Percentiles rank a stretch among this genome's conserved stretches.
Evolutionary conservation across 1,284 basidiomycete species (phyloP).

Genomic region (Earliella scabrosa): DNA sequence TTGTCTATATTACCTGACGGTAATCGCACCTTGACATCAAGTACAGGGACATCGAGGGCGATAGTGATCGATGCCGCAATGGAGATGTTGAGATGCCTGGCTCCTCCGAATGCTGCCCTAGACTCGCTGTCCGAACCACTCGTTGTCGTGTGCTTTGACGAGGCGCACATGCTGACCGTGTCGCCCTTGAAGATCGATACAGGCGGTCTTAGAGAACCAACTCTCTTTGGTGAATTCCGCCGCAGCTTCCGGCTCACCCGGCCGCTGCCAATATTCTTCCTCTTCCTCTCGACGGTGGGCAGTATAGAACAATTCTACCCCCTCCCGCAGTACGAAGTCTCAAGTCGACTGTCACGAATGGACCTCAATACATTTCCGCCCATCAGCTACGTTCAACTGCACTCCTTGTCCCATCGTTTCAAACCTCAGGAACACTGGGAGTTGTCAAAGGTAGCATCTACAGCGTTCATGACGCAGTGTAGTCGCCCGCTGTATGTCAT

Average conservation of each 20-base stretch:
- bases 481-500: conserved; percentile 18
- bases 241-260: conserved; percentile 1
- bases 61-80: too few species aligned
- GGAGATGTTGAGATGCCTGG: too few species aligned
- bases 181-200: too few species aligned
- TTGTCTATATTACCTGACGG: too few species aligned
- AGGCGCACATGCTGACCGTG: conserved; percentile 4
- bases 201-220: neutral
- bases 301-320: conserved; percentile 8
- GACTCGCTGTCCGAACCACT: too few species aligned
- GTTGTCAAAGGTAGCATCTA: conserved; percentile 13
- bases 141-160: too few species aligned
- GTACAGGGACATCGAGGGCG: too few species aligned
- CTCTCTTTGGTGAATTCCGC: neutral
- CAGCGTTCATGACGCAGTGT: conserved; percentile 32
- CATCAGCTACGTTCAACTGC: neutral
- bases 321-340: neutral
- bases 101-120: too few species aligned
- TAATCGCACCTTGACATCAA: too few species aligned
- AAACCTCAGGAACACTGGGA: conserved; percentile 2
- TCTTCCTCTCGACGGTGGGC: conserved; percentile 10
- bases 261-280: neutral
- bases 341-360: neutral
- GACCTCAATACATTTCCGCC: neutral
- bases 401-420: neutral